A percentile compares a stretch with the other conserved stretches of the same genome.
Conservation (phyloP, 169 alveolate genomes). For the Eimeria tenella region DNA sequence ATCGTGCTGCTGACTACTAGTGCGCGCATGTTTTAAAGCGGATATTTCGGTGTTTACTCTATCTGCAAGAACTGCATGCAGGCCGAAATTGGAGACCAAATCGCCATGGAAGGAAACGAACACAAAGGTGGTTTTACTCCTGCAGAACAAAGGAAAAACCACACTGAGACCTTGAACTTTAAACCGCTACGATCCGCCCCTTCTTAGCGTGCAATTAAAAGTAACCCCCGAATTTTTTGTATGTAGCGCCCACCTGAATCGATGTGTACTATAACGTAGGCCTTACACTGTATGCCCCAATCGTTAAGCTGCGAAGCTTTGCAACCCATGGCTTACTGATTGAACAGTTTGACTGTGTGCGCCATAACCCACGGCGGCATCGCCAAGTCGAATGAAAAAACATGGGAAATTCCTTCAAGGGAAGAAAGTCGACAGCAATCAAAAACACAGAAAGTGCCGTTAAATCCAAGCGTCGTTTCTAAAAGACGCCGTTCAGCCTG, state of each 20-base stretch:
- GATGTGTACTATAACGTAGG: not conserved
- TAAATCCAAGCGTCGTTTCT: constrained; percentile 50
- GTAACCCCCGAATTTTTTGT: too few species aligned
- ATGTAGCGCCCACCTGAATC: too few species aligned
- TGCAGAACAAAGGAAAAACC: constrained; percentile 26
- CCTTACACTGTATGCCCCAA: not conserved
- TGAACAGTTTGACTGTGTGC: constrained; percentile 79
- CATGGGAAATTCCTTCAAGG: constrained; percentile 82
- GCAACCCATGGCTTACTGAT: constrained; percentile 18
- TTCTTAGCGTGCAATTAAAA: too few species aligned
- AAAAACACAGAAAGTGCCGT: constrained; percentile 76
- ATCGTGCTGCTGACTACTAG: too few species aligned
- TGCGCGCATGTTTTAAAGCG: not conserved
- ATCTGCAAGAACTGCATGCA: constrained; percentile 63
- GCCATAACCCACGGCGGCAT: constrained; percentile 83
- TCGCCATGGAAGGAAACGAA: constrained; percentile 73
- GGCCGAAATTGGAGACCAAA: constrained; percentile 55
- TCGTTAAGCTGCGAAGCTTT: not conserved
- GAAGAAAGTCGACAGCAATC: constrained; percentile 80
- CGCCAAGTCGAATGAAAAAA: constrained; percentile 84
- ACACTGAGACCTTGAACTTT: not conserved
- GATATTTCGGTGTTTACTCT: constrained; percentile 2
- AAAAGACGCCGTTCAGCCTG: constrained; percentile 26
- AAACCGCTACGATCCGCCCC: too few species aligned
- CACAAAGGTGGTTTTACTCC: constrained; percentile 60